A percentile compares a stretch with the other conserved stretches of the same genome.
phyloP scores from a whole-genome alignment of 345 rosid genomes.

The Gossypium turneri region DNA sequence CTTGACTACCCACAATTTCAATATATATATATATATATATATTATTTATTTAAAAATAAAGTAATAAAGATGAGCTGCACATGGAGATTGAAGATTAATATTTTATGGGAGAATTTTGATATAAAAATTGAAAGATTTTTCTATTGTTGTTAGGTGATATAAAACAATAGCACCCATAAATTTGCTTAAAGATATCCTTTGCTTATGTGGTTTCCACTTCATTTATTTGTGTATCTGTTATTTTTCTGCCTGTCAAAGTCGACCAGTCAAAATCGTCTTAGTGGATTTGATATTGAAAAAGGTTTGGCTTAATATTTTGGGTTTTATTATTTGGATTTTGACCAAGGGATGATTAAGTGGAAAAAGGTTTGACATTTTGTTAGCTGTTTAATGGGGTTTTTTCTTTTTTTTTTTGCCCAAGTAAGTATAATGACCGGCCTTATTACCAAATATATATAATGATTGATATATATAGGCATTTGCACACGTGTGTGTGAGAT shows the following conservation, averaged over 20 bases:
- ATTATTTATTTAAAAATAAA: neutral
- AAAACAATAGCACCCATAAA: neutral
- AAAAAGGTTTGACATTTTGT: neutral
- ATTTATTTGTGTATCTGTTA: neutral
- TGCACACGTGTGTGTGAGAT: constrained; percentile 10
- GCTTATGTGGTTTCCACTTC: constrained; percentile 29
- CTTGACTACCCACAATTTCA: neutral
- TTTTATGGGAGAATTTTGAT: neutral
- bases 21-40: neutral
- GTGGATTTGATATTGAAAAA: constrained; percentile 13
- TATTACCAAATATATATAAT: neutral
- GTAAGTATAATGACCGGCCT: neutral
- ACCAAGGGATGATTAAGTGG: neutral
- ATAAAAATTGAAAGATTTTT: neutral
- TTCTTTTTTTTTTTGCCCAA: neutral
- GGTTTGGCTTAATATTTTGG: constrained; percentile 20
- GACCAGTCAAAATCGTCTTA: constrained; percentile 17
- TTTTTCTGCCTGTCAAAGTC: constrained; percentile 16
- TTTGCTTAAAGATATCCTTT: neutral
- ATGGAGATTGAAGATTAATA: neutral
- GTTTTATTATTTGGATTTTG: constrained; percentile 22
- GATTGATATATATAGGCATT: neutral
- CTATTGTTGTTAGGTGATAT: constrained; percentile 20
- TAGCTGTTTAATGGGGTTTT: neutral
- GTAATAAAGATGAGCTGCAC: neutral